These are phyloP conservation scores for Ophiocordyceps camponoti-leonardi DNA, from an alignment of 2,329 filamentous ascomycete species.

Conservation along the genomic window DNA sequence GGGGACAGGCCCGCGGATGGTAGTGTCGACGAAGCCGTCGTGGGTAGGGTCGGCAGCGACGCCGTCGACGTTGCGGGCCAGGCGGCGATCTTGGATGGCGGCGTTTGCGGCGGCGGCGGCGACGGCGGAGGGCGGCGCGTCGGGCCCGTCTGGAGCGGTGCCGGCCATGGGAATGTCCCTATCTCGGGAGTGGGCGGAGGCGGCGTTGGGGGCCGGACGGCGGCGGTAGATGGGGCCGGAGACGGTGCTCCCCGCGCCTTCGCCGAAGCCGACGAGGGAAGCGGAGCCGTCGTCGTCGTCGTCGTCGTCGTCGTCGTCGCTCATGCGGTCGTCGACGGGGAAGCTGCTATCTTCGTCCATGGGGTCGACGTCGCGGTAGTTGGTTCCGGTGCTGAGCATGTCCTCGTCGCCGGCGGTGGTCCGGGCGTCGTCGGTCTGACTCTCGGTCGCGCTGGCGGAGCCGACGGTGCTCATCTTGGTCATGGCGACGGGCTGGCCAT, in stretches of 20 bases:
- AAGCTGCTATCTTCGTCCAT: slow-evolving; percentile 36
- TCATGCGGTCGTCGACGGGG: slow-evolving; percentile 54
- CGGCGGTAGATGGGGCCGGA: slow-evolving; percentile 58
- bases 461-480: slow-evolving; percentile 84
- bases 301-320: slow-evolving; percentile 62
- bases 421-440: slow-evolving; percentile 35
- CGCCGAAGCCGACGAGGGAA: slow-evolving; percentile 80
- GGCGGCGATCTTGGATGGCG: slow-evolving; percentile 32
- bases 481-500: slow-evolving; percentile 46
- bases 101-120: slow-evolving; percentile 26
- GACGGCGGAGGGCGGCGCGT: slow-evolving; percentile 4
- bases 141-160: too few species aligned
- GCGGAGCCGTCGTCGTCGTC: slow-evolving; percentile 74
- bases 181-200: slow-evolving; percentile 27
- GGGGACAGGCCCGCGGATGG: slow-evolving; percentile 37
- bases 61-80: slow-evolving; percentile 51
- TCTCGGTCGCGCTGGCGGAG: slow-evolving; percentile 74
- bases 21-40: slow-evolving; percentile 45
- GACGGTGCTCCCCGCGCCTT: slow-evolving; percentile 74
- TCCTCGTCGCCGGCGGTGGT: slow-evolving; percentile 46
- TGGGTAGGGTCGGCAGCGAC: slow-evolving; percentile 38
- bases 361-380: slow-evolving; percentile 37
- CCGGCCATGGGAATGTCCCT: slow-evolving; percentile 13
- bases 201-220: slow-evolving; percentile 23
- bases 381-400: slow-evolving; percentile 52